These are phyloP conservation scores for Micromonas pusilla DNA, from an alignment of 139 green algal species.

Conservation along the genomic window DNA sequence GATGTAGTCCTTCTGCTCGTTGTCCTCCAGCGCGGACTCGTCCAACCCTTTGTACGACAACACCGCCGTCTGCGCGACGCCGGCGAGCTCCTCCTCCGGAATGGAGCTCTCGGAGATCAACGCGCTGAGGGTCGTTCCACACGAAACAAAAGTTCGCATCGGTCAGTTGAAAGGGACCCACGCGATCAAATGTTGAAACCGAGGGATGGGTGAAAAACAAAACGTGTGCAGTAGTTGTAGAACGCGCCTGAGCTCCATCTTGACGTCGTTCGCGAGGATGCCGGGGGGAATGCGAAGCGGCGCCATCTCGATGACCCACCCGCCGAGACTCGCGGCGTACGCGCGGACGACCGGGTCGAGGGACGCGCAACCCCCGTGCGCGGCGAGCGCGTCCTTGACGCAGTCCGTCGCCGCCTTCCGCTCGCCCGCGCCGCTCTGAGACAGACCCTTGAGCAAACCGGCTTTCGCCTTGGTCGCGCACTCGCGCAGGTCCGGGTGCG, in stretches of 20 bases:
- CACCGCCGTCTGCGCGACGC: neutral
- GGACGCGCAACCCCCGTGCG: neutral
- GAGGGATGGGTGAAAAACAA: too few relatives aligned
- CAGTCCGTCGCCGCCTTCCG: neutral
- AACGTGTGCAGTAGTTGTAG: too few relatives aligned
- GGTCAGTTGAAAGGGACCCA: too few relatives aligned
- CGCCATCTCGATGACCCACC: conserved; percentile 9
- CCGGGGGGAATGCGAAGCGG: conserved; percentile 11
- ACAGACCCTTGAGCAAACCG: conserved; percentile 14
- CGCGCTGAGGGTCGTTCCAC: too few relatives aligned
- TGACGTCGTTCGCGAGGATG: conserved; percentile 17
- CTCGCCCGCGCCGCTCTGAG: neutral
- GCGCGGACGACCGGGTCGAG: neutral
- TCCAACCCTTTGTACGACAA: conserved; percentile 17
- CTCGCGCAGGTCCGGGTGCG: conserved; percentile 27
- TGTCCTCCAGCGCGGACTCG: neutral
- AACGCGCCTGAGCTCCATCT: neutral
- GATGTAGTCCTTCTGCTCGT: conserved; percentile 16
- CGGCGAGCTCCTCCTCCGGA: neutral
- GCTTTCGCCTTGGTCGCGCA: conserved; percentile 8
- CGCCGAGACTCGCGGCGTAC: neutral
- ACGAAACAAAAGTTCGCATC: too few relatives aligned
- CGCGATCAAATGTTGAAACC: too few relatives aligned
- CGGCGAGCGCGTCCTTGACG: neutral
- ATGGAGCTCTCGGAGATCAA: conserved; percentile 1